Conservation (phyloP, 129 eudicot species). For the Pittosporum tobira region DNA sequence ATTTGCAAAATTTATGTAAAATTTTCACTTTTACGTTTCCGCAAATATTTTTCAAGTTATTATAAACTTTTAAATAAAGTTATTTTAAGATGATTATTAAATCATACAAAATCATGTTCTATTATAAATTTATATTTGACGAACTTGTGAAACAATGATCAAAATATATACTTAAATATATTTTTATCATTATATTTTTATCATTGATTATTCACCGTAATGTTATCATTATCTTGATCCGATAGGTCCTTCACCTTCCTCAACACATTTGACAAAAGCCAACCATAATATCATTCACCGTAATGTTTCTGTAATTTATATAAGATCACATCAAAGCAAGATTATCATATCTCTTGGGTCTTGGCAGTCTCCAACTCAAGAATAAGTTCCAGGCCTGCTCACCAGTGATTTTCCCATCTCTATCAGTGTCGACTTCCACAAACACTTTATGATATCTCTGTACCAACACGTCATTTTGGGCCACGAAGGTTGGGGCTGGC, state of each 20-base stretch:
- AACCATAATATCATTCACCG: slow-evolving; percentile 1
- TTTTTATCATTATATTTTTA: too few species aligned
- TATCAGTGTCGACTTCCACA: slow-evolving; percentile 79
- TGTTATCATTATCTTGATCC: slow-evolving; percentile 93
- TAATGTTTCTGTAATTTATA: background rate
- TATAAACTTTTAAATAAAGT: too few species aligned
- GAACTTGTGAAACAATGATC: too few species aligned
- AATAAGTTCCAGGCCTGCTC: slow-evolving; percentile 80
- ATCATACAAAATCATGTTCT: too few species aligned
- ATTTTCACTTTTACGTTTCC: too few species aligned
- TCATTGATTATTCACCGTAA: too few species aligned
- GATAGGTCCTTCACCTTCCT: slow-evolving; percentile 97
- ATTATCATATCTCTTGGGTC: slow-evolving; percentile 57
- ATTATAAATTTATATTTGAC: too few species aligned
- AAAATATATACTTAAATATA: too few species aligned
- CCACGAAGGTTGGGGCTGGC: slow-evolving; percentile 64
- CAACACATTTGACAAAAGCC: slow-evolving; percentile 53
- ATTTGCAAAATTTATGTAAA: too few species aligned
- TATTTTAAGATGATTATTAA: too few species aligned
- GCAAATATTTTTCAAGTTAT: too few species aligned
- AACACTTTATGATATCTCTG: slow-evolving; percentile 87
- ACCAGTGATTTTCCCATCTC: slow-evolving; percentile 93
- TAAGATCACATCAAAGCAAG: background rate
- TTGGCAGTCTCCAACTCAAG: slow-evolving; percentile 94
- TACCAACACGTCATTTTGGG: slow-evolving; percentile 87